These are phyloP conservation scores for Bipolaris bicolor DNA, from an alignment of 2,329 filamentous ascomycete genomes.

Conservation along the genomic window DNA sequence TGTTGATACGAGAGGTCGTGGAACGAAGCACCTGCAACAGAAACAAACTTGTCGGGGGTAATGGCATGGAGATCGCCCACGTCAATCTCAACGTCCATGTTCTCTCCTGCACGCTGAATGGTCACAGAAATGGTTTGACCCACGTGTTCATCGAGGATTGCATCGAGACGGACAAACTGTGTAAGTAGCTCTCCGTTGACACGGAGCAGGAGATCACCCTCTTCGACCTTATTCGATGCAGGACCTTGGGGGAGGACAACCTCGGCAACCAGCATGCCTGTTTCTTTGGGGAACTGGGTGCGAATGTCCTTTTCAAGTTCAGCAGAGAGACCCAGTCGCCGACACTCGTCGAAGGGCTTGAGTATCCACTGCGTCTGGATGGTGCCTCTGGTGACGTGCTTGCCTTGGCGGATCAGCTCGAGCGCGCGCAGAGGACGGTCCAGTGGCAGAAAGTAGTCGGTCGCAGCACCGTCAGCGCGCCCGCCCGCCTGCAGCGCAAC, in stretches of 20 bases:
- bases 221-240: constrained; percentile 83
- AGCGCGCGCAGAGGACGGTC: constrained; percentile 89
- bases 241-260: constrained; percentile 92
- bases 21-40: constrained; percentile 91
- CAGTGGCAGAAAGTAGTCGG: constrained; percentile 94
- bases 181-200: constrained; percentile 93
- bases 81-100: constrained; percentile 81
- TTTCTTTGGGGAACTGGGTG: constrained; percentile 85
- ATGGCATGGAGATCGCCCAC: constrained; percentile 93
- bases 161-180: constrained; percentile 89
- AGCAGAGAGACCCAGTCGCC: constrained; percentile 81
- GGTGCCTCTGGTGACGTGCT: constrained; percentile 84
- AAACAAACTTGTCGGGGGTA: constrained; percentile 93
- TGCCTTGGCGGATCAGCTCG: constrained; percentile 78
- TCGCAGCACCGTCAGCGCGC: constrained; percentile 90
- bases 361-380: constrained; percentile 97
- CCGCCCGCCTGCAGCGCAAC: constrained; percentile 94
- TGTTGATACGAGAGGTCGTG: constrained; percentile 98
- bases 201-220: constrained; percentile 91
- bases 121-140: constrained; percentile 77
- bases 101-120: constrained; percentile 86
- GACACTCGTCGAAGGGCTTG: constrained; percentile 97
- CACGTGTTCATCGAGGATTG: constrained; percentile 88
- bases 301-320: constrained; percentile 87
- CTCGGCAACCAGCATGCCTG: constrained; percentile 95